Conservation (phyloP, 2,329 filamentous ascomycete genomes). For the Epichloe elymi region DNA sequence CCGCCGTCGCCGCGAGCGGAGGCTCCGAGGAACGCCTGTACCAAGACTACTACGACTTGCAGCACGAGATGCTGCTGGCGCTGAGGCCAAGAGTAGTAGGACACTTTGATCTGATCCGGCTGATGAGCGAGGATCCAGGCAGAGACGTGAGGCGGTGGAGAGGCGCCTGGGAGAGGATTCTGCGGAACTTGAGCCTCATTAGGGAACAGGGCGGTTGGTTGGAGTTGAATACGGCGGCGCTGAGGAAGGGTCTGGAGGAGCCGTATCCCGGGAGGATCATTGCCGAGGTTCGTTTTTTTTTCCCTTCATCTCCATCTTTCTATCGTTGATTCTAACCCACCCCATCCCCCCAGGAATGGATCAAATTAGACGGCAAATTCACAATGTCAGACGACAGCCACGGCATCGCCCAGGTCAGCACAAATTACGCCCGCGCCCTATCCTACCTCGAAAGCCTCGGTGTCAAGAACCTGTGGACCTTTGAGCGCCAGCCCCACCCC, state of each 20-base stretch:
- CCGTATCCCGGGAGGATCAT: conserved; percentile 76
- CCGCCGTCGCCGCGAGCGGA: conserved; percentile 21
- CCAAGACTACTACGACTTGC: conserved; percentile 77
- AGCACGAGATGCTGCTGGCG: conserved; percentile 64
- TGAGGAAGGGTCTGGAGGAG: conserved; percentile 82
- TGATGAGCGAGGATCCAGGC: conserved; percentile 60
- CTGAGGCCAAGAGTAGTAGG: conserved; percentile 70
- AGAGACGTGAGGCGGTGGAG: conserved; percentile 43
- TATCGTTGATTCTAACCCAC: not conserved
- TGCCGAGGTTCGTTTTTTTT: conserved; percentile 46
- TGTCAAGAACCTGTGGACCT: conserved; percentile 48
- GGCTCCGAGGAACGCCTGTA: conserved; percentile 60
- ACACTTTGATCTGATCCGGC: conserved; percentile 83
- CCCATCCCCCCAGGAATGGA: conserved; percentile 44
- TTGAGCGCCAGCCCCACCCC: conserved; percentile 25
- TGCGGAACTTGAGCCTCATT: conserved; percentile 61
- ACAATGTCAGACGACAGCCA: conserved; percentile 94
- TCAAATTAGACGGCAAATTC: conserved; percentile 63
- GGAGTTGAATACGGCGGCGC: conserved; percentile 76
- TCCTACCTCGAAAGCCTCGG: conserved; percentile 56
- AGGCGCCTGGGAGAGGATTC: conserved; percentile 59
- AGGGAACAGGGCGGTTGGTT: conserved; percentile 65
- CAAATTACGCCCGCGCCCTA: conserved; percentile 63
- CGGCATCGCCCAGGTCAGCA: conserved; percentile 72
- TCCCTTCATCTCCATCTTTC: not conserved